Conservation (phyloP, 1,284 basidiomycete species). For the Cryptococcus depauperatus region DNA sequence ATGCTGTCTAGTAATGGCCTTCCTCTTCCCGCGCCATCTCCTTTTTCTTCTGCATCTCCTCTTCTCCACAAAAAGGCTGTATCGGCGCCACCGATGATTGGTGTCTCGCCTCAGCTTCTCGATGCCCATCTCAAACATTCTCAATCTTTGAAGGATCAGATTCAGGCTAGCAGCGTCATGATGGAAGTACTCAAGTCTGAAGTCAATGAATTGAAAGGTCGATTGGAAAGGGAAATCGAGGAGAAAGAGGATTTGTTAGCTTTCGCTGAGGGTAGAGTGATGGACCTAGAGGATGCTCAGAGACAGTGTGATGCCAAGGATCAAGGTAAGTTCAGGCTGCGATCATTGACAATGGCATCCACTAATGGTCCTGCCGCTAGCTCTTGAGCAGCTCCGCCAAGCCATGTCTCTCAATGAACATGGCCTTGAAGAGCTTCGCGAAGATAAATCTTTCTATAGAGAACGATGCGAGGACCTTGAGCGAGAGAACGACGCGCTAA, state of each 20-base stretch:
- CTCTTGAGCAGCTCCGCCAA: conserved; percentile 17
- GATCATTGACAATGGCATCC: neutral
- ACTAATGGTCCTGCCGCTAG: conserved; percentile 6
- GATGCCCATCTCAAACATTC: conserved; percentile 19
- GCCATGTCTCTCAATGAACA: conserved; percentile 24
- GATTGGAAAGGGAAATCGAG: conserved; percentile 5
- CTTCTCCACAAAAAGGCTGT: conserved; percentile 7
- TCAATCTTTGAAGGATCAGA: conserved; percentile 13
- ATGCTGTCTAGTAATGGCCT: conserved; percentile 2
- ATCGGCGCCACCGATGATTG: conserved; percentile 19
- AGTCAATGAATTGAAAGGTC: conserved; percentile 6
- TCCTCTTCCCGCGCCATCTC: conserved; percentile 5
- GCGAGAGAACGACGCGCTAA: conserved; percentile 2
- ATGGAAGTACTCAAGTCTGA: conserved; percentile 17
- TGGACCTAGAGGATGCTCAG: conserved; percentile 6
- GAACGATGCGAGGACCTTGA: conserved; percentile 6
- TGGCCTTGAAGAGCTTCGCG: conserved; percentile 18
- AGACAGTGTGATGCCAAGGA: conserved; percentile 8
- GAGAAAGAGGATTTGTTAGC: conserved; percentile 7
- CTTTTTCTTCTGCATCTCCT: neutral
- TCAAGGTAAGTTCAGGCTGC: conserved; percentile 1
- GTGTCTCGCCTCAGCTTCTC: conserved; percentile 9
- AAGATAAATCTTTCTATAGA: conserved; percentile 3
- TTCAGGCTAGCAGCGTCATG: conserved; percentile 11
- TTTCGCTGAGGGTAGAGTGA: conserved; percentile 2